Conservation (phyloP, 2,329 filamentous ascomycete species). For the Cercospora sp. region DNA sequence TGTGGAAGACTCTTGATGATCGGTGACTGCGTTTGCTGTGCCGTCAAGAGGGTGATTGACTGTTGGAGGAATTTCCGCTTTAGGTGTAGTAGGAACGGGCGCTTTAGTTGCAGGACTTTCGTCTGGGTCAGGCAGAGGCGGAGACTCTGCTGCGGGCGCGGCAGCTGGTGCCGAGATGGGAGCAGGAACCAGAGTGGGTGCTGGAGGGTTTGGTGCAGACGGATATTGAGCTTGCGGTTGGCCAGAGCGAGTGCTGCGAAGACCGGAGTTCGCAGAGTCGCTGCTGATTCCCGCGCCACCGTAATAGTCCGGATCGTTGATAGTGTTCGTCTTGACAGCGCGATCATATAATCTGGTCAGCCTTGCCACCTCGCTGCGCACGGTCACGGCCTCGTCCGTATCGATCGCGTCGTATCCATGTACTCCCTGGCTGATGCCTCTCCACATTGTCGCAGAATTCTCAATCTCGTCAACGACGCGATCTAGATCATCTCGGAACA, state of each 20-base stretch:
- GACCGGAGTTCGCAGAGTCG: slow-evolving; percentile 30
- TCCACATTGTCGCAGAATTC: slow-evolving; percentile 46
- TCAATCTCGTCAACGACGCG: slow-evolving; percentile 46
- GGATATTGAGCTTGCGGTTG: slow-evolving; percentile 20
- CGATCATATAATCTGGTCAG: slow-evolving; percentile 43
- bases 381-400: slow-evolving; percentile 46
- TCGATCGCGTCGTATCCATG: slow-evolving; percentile 51
- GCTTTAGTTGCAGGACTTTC: slow-evolving; percentile 34
- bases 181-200: slow-evolving; percentile 10
- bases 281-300: slow-evolving; percentile 32
- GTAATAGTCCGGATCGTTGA: slow-evolving; percentile 46
- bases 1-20: neutral
- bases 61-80: slow-evolving; percentile 7
- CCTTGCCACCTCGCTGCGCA: slow-evolving; percentile 41
- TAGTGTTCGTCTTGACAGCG: slow-evolving; percentile 41
- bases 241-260: slow-evolving; percentile 24
- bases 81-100: slow-evolving; percentile 9
- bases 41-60: neutral
- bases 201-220: slow-evolving; percentile 14
- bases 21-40: neutral
- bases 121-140: slow-evolving; percentile 27
- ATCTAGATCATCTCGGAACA: slow-evolving; percentile 45
- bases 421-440: slow-evolving; percentile 44
- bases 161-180: slow-evolving; percentile 12
- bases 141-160: slow-evolving; percentile 5